Base-by-base conservation (phyloP, 1,139 yeast species). In the Yamadazyma spencermartinsiae region DNA sequence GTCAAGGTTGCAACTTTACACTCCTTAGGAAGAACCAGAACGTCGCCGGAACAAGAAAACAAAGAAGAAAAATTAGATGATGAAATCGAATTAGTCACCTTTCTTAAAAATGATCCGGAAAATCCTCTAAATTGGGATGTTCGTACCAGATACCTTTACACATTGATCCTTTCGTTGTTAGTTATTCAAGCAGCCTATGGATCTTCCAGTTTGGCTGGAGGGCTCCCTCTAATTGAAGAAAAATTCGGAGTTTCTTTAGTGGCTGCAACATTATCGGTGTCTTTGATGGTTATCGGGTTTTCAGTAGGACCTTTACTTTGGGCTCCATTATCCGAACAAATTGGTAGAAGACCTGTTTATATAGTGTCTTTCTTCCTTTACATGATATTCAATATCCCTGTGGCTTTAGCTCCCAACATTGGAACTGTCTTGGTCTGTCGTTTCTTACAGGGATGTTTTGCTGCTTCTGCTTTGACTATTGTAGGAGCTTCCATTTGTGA, bases 401-500 rank as follows among this genome's bases (percentile, higher is more conserved):
- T 95, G 59, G 97, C 96, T 1, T 64, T 88, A 31, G 82, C 95
- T 26, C 86, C 86, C 33, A 88, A 86, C 57, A 84, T 88, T 46
- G 94, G 89, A 33, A 82, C 90, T 8, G 70, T 88, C 15, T 66
- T 89, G 46, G 90, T 77, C 15, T 84, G 90, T 58, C 75, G 97
- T 42, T 88, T 89, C 63, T 65, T 89, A 24, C 84, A 92, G 58
- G 97, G 97, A 50, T 90, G 88, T 23, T 87, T 83, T 61, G 72
- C 95, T 1, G 75, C 92, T 32, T 85, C 95, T 11, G 96, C 94
- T 21, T 72, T 89, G 38, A 82, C 92, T 36, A 74, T 86, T 39
- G 96, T 88, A 38, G 96, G 95, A 57, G 96, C 95, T 35, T 83
- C 95, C 32, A 77, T 89, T 46, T 94, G 94, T 37, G 97, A 89